Base-by-base conservation (phyloP, 2,329 filamentous ascomycete species). In the Pseudogymnoascus sp. region DNA sequence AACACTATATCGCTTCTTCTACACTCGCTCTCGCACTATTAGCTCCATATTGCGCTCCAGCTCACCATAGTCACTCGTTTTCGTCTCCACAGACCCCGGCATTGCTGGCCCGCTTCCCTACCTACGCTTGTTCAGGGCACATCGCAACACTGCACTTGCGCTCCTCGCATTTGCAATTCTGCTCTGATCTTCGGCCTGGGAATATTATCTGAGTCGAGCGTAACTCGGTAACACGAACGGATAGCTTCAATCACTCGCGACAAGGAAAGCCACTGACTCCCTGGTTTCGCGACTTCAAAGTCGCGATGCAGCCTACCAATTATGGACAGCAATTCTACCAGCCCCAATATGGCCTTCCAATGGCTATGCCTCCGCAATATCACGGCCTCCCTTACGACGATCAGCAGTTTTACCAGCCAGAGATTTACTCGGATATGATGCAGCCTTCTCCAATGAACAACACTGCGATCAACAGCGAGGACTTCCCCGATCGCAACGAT, bases 401-500 rank as follows among this genome's bases (percentile, higher is more conserved):
- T 19, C 45, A 52, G 45, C 45, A 52, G 8, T 52, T 33, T 52
- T 52, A 52, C 26, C 45, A 31, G 45, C 45, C 11, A 33, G 45
- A 52, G 26, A 31, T 38, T 4, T 59, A 59, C n/a, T 31, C 33
- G 19, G 58, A 59, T 59, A 59, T 59, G 58, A 59, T 59, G 58
- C 58, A 59, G 23, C 33, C 12, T 7, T 37, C 58, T 6, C 33
- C 33, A 7, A 37, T 37, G 19, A 38, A 14, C 16, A 59, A 37
- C 16, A 59, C 37, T 29, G 58, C 31, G 58, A 23, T 59, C 10
- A 16, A 38, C 3, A 59, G 58, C n/a, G 33, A 59, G 58, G 58
- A 59, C n/a, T 59, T 59, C 58, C 31, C 31, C 37, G 58, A 59
- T 39, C 58, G 58, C 58, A 59, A 75, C 61, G 77, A 81, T 66